Base-by-base conservation (phyloP, 345 rosid species). In the Ricinus communis region DNA sequence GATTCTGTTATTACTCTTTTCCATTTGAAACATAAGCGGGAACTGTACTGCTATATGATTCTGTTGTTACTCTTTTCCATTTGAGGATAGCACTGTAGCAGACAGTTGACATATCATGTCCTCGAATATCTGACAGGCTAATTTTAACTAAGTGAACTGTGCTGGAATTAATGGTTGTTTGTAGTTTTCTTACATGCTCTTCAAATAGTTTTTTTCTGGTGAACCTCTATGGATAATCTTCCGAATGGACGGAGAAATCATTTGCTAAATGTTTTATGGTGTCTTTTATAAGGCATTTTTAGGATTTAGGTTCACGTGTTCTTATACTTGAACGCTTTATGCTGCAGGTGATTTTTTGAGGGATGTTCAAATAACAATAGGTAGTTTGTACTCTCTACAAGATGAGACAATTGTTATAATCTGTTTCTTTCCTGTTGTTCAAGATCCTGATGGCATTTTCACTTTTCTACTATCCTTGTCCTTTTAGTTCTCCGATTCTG, bases 281-380 rank as follows among this genome's bases (percentile, higher is more conserved):
- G 18, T 57, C 24, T 64, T 49, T 56, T 61, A 59, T 59, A 8
- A 47, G 24, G 73, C 69, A 62, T 77, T 62, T 59, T 31, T 68
- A 54, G 64, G 62, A 55, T 62, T 69, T 72, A 71, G 82, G 76
- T 70, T 73, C 40, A 18, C 45, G 74, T 65, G 72, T 82, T 87
- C 94, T 88, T 85, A 91, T 87, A 68, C 74, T 72, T 61, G 73
- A 38, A 77, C 76, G 69, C 82, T 89, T 88, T 79, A 72, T 87
- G 78, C 88, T 94, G 98, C 97, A 91, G 96, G 96, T 90, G 84
- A 85, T 76, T 81, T 94, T 87, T 73, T 94, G 85, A 88, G 79
- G 91, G 96, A 91, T 86, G 87, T 87, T 77, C 93, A 88, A 84
- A 78, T 88, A 77, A 85, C 96, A 70, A 70, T 91, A 82, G 97